A percentile compares a stretch with the other conserved stretches of the same genome.
These are phyloP conservation scores for Elymus sibiricus DNA, from an alignment of 176 grass and related monocot species.

Conservation along the genomic window DNA sequence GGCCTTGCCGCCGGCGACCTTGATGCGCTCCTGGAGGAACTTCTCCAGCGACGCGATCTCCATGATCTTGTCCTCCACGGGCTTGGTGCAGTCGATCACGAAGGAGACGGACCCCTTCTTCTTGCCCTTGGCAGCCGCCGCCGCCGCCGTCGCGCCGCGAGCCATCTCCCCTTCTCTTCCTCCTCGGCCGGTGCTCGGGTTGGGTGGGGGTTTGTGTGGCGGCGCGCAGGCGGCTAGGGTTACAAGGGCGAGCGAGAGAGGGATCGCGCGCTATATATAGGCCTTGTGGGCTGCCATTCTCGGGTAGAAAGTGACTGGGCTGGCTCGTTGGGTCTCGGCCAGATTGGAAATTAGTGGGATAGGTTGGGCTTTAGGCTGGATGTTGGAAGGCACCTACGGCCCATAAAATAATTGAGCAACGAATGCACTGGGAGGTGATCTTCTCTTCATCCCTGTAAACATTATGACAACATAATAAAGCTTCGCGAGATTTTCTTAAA, in stretches of 20 bases:
- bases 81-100: slow-evolving; percentile 84
- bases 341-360: neutral
- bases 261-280: slow-evolving; percentile 28
- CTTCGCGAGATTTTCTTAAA: no score
- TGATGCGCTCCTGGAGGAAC: slow-evolving; percentile 93
- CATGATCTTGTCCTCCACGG: slow-evolving; percentile 96
- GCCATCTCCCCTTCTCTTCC: slow-evolving; percentile 42
- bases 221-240: slow-evolving; percentile 40
- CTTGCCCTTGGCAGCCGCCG: slow-evolving; percentile 45
- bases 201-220: slow-evolving; percentile 7
- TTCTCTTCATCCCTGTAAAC: no score
- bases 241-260: neutral
- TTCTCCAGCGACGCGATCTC: slow-evolving; percentile 94
- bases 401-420: neutral
- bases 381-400: neutral
- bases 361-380: neutral
- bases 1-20: slow-evolving; percentile 87
- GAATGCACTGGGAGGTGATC: no score
- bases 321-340: neutral
- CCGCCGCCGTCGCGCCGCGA: slow-evolving; percentile 23
- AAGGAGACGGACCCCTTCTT: slow-evolving; percentile 80
- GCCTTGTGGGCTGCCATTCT: slow-evolving; percentile 40
- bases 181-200: slow-evolving; percentile 1
- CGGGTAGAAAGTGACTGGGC: neutral
- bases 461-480: no score